phyloP scores from a whole-genome alignment of 352 stramenopile species.

The Globisporangium splendens region DNA sequence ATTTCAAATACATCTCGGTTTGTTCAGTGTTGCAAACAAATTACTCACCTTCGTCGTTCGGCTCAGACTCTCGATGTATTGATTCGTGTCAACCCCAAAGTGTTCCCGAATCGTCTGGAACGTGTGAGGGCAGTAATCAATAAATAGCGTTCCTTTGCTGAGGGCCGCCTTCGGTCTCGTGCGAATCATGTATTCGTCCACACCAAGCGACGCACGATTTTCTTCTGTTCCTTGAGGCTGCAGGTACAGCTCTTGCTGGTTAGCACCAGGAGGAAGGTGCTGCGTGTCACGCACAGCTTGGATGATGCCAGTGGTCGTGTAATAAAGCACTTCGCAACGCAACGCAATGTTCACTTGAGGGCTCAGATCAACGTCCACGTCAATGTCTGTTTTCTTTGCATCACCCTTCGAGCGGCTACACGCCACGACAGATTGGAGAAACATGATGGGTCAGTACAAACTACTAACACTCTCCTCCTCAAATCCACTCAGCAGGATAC shows the following conservation, averaged over 20 bases:
- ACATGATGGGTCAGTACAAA: background rate
- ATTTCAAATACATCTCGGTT: background rate
- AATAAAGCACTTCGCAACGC: constrained; percentile 84
- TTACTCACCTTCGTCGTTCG: constrained; percentile 61
- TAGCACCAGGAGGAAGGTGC: constrained; percentile 56
- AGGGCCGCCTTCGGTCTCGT: constrained; percentile 66
- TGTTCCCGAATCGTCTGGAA: constrained; percentile 86
- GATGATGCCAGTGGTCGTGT: constrained; percentile 87
- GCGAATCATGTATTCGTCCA: constrained; percentile 86
- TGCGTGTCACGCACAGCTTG: constrained; percentile 76
- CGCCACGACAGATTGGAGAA: background rate
- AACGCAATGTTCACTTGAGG: constrained; percentile 84
- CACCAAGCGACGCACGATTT: constrained; percentile 66
- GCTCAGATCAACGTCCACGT: constrained; percentile 83
- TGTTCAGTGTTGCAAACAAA: background rate
- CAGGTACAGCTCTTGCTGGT: constrained; percentile 76
- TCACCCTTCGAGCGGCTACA: constrained; percentile 13
- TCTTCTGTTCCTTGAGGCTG: constrained; percentile 76
- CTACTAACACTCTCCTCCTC: background rate
- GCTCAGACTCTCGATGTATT: constrained; percentile 82
- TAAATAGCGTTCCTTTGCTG: constrained; percentile 81
- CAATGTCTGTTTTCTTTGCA: constrained; percentile 53
- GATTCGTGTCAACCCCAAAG: constrained; percentile 77
- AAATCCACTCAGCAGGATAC: background rate
- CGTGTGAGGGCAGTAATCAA: constrained; percentile 82